Base-by-base conservation (phyloP, 495 filamentous ascomycete species). In the Xylaria longipes region DNA sequence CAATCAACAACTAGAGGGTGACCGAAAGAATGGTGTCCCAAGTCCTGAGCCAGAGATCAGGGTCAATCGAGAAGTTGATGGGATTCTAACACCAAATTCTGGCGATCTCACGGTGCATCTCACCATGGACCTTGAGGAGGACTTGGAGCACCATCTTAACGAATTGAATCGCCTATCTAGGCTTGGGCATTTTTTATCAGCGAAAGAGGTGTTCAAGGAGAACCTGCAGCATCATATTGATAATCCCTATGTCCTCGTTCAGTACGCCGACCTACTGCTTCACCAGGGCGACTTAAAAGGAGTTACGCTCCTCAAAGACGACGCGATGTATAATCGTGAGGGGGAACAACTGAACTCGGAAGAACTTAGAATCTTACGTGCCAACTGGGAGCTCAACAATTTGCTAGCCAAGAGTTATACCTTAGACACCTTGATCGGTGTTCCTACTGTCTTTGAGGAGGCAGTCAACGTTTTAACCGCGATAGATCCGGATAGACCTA, bases 61-160 rank as follows among this genome's bases (percentile, higher is more conserved):
- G 29, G 17, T 64, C 46, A 56, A 31, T 57, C 48, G 41, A 43
- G 61, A 56, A 0, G 58, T 74, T 39, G 57, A 72, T 60, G 72
- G 69, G 6, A 63, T 76, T 17, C 68, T 68, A 65, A 71, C 70
- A 14, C 15, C 45, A 27, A 22, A 62, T 33, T 50, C 57, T 39
- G 57, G 25, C 6, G 72, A 76, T n/a, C 41, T 74, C 22, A 74
- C 70, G n/a, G 67, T 74, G 15, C 72, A 71, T 69, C 68, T 74
- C 1, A 61, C 45, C 6, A 65, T 74, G 57, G 43, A 71, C 22
- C 2, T 71, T 17, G 67, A 69, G 48, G 75, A 74, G 48, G 72
- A 76, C 56, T 48, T 74, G 7, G 70, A 72, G 27, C 66, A 72
- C 8, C 57, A 4, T 8, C 72, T 76, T 25, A 70, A 76, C 37